phyloP scores from a whole-genome alignment of 768 basidiomycete genomes.

The Naganishia vishniacii region DNA sequence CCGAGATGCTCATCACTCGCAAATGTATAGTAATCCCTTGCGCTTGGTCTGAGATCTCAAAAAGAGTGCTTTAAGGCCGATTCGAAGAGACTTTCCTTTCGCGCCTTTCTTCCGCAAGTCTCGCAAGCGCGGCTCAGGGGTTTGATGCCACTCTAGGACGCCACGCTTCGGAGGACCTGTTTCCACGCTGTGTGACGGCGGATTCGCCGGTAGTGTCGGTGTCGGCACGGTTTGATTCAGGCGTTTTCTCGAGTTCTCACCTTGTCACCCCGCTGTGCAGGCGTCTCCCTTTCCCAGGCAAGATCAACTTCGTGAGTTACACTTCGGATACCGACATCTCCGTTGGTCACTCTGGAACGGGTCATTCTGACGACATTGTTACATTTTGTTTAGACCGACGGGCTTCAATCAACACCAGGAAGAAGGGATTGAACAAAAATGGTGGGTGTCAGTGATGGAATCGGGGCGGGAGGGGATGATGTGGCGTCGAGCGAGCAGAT shows the following conservation, averaged over 20 bases:
- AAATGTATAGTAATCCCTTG: neutral
- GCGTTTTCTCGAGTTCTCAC: neutral
- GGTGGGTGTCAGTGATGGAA: neutral
- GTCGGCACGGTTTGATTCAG: slow-evolving; percentile 4
- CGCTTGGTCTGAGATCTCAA: no score
- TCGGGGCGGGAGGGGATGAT: neutral
- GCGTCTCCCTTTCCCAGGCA: slow-evolving; percentile 1
- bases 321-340: neutral
- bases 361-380: slow-evolving; percentile 12
- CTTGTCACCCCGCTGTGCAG: neutral
- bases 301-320: slow-evolving; percentile 20
- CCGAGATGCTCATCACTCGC: no score
- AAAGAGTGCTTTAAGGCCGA: no score
- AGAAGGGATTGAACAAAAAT: slow-evolving; percentile 22
- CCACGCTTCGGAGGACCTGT: no score
- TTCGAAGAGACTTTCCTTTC: no score
- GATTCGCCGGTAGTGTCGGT: slow-evolving; percentile 7
- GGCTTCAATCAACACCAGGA: slow-evolving; percentile 23
- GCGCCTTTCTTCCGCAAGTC: no score
- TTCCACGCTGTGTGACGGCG: no score
- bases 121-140: no score
- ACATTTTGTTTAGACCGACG: slow-evolving; percentile 8
- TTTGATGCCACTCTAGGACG: no score
- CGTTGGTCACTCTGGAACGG: neutral
- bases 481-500: slow-evolving; percentile 8